These are phyloP conservation scores for Coprinopsis sp. DNA, from an alignment of 768 basidiomycete genomes.

Conservation along the genomic window DNA sequence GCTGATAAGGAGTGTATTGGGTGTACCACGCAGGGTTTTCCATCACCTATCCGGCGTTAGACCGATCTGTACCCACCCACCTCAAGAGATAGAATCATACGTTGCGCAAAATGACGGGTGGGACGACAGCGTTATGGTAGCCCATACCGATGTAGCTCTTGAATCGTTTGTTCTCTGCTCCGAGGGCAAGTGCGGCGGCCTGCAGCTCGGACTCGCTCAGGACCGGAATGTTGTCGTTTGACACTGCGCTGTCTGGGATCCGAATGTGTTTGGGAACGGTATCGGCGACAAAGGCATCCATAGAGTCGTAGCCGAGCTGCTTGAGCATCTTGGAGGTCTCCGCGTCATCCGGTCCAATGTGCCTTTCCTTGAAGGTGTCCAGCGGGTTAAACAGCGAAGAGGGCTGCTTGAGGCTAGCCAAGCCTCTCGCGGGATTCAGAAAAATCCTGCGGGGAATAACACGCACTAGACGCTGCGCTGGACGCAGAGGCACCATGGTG, in stretches of 20 bases:
- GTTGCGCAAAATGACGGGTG: conserved; percentile 92
- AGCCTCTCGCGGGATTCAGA: conserved; percentile 28
- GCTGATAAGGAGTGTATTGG: conserved; percentile 93
- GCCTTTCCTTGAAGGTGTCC: conserved; percentile 86
- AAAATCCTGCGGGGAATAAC: conserved; percentile 19
- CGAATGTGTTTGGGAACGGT: conserved; percentile 82
- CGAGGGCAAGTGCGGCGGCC: conserved; percentile 69
- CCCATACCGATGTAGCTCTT: conserved; percentile 99
- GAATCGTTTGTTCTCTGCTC: conserved; percentile 72
- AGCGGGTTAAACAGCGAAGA: conserved; percentile 74
- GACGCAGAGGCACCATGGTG: conserved; percentile 22
- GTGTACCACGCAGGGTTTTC: conserved; percentile 99
- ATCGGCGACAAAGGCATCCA: conserved; percentile 83
- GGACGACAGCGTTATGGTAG: conserved; percentile 91
- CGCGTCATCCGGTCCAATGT: conserved; percentile 86
- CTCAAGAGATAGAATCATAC: conserved; percentile 39
- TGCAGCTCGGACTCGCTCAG: conserved; percentile 86
- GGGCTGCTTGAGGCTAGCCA: conserved; percentile 60
- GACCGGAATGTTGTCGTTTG: conserved; percentile 63
- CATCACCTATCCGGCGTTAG: conserved; percentile 74
- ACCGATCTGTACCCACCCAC: no score
- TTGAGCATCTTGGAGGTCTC: conserved; percentile 82
- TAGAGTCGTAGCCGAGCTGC: conserved; percentile 75
- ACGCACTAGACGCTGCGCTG: conserved; percentile 16
- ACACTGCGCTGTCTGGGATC: conserved; percentile 54